Evolutionary conservation across 331 rosid species (phyloP).

Genomic region (Quercus phellos): DNA sequence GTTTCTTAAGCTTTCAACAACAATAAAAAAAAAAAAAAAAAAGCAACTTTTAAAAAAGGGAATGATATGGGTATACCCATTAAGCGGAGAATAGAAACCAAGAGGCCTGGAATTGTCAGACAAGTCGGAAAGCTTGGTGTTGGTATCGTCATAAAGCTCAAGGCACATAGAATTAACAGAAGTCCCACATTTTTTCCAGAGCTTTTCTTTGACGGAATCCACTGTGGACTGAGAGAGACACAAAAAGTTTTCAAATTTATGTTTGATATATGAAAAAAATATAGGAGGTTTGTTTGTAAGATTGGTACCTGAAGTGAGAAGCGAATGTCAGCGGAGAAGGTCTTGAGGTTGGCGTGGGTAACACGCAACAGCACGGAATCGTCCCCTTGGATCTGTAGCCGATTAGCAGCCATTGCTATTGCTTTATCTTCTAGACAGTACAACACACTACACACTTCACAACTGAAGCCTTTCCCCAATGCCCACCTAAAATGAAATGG

Average conservation of each 20-base stretch:
- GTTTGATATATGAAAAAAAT: neutral
- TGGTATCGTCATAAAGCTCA: conserved; percentile 58
- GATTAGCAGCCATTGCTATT: neutral
- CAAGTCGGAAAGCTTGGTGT: conserved; percentile 60
- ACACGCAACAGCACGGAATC: conserved; percentile 56
- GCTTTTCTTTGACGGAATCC: conserved; percentile 76
- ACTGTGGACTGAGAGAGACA: conserved; percentile 35
- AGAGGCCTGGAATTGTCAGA: conserved; percentile 56
- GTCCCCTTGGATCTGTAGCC: conserved; percentile 40
- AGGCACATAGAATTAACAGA: conserved; percentile 72
- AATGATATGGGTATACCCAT: conserved; percentile 45
- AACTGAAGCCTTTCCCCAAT: too few species aligned
- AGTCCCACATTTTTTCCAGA: conserved; percentile 82
- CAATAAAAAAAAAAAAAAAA: too few species aligned
- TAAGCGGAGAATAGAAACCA: conserved; percentile 76
- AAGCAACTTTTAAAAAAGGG: neutral
- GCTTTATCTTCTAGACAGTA: too few species aligned
- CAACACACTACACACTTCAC: too few species aligned
- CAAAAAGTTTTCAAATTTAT: too few species aligned
- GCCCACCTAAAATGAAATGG: too few species aligned
- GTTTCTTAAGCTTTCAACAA: neutral
- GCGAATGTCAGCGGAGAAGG: conserved; percentile 60
- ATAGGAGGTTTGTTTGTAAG: neutral
- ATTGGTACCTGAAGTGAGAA: conserved; percentile 60
- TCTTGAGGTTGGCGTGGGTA: conserved; percentile 70